Evolutionary conservation across 129 eudicot species (phyloP), one percentile per base, ranked within the genome.

Genomic region (Escallonia herrerae): DNA sequence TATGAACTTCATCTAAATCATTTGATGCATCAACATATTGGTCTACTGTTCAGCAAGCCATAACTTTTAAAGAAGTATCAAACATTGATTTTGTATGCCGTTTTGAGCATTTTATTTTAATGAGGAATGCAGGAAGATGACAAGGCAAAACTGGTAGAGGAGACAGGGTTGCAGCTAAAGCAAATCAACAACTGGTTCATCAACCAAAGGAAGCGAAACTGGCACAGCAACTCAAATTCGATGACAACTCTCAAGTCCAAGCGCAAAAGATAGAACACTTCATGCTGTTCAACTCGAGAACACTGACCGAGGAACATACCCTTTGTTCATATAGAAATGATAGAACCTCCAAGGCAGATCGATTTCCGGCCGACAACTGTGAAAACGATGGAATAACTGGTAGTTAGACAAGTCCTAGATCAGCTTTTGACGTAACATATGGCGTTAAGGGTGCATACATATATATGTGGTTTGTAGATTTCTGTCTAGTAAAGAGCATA

Each of bases 171-270:
- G 69, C 96, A 93, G 84, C 83, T 93, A 45, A 93, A 93, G 82
- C 98, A 93, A 67, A 93, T 91, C 43, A 91, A 91, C 83, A 89
- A 89, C 43, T 89, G 97, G 97, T 91, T 91, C 77, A 91, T 91
- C 51, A 91, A 91, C 73, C 98, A 91, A 66, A 83, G 98, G 80
- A 91, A 91, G 83, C 74, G 98, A 51, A 93, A 93, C 70, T 93
- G 98, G 98, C 89, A 93, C 72, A 91, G 81, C 87, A 83, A 81
- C 75, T 91, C 98, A 5, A 83, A 80, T 11, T 85, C 98, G 0
- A 73, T 72, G 58, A 77, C 80, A 38, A 72, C 95, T 62, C 87
- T 91, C 43, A 91, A 91, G 81, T 84, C 97, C 74, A 91, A 91
- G 75, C 94, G 95, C 72, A 91, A 87, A 76, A 59, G 97, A 72